Percentiles rank a stretch among this genome's conserved stretches.
Conservation (phyloP, 2,329 filamentous ascomycete species). For the Onygena corvina region DNA sequence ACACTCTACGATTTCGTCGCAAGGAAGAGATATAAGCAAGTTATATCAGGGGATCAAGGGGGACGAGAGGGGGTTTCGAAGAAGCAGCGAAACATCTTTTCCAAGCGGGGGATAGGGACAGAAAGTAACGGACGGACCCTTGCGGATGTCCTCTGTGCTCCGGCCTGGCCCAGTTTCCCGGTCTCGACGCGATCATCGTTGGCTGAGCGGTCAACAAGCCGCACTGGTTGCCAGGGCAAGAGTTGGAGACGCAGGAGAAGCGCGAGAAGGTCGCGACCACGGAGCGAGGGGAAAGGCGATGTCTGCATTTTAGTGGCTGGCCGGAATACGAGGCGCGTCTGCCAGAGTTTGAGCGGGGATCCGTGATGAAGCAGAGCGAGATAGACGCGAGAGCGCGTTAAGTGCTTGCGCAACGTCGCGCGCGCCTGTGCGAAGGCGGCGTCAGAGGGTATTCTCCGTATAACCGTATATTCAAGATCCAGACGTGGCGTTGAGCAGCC, state of each 20-base stretch:
- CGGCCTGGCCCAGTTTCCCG: background rate
- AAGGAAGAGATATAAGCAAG: background rate
- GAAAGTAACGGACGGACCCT: background rate
- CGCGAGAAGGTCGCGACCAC: conserved; percentile 5
- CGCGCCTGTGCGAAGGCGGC: no score
- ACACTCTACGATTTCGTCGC: background rate
- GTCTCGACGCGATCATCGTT: background rate
- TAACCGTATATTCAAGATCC: no score
- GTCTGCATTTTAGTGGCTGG: background rate
- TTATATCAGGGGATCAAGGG: background rate
- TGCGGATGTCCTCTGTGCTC: background rate
- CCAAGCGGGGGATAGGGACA: background rate
- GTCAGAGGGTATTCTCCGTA: no score
- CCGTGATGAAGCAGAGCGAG: background rate
- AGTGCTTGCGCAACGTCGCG: background rate
- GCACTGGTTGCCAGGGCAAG: conserved; percentile 4
- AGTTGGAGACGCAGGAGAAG: background rate
- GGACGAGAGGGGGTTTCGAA: background rate
- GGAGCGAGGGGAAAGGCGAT: background rate
- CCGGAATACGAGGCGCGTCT: conserved; percentile 2
- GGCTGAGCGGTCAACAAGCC: conserved; percentile 1
- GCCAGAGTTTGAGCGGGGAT: background rate
- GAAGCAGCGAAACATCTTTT: conserved; percentile 1
- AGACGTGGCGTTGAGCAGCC: no score
- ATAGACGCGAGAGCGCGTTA: conserved; percentile 6